Evolutionary conservation across 2,329 filamentous ascomycete species (phyloP).

Genomic region (Diaporthe longicolla): DNA sequence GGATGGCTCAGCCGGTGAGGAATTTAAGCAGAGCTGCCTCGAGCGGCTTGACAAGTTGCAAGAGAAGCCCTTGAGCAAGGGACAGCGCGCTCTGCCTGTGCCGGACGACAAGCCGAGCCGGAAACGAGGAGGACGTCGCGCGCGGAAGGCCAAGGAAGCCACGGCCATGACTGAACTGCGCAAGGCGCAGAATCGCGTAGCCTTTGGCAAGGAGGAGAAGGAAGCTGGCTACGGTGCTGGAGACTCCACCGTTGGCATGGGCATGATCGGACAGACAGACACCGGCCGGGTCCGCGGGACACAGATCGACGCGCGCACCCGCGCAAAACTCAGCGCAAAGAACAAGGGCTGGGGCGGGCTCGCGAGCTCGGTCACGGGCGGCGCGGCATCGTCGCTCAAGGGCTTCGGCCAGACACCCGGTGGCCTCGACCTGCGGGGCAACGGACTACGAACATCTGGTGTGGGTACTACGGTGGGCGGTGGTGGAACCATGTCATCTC

Average conservation of each 20-base stretch:
- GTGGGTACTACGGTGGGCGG: conserved; percentile 80
- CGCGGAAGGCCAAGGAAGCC: conserved; percentile 95
- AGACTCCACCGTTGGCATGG: conserved; percentile 87
- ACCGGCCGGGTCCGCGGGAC: conserved; percentile 90
- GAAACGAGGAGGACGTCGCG: conserved; percentile 91
- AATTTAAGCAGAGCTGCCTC: conserved; percentile 85
- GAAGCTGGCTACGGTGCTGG: conserved; percentile 93
- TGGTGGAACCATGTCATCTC: conserved; percentile 84
- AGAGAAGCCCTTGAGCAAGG: conserved; percentile 91
- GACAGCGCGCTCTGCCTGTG: conserved; percentile 86
- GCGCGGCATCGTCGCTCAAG: conserved; percentile 84
- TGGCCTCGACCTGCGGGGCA: conserved; percentile 79
- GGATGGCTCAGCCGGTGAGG: conserved; percentile 86
- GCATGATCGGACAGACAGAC: conserved; percentile 93
- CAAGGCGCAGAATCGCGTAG: conserved; percentile 96
- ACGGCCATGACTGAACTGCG: conserved; percentile 96
- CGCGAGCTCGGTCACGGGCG: conserved; percentile 68
- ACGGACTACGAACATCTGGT: conserved; percentile 84
- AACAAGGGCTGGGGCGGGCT: conserved; percentile 92
- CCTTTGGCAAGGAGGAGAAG: conserved; percentile 94
- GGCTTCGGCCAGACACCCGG: conserved; percentile 77
- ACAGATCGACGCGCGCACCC: conserved; percentile 93
- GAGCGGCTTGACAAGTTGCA: conserved; percentile 93
- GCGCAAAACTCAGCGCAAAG: conserved; percentile 93
- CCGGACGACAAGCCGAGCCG: conserved; percentile 95